Evolutionary conservation across 768 basidiomycete species (phyloP).

Genomic region (Suillus cothurnatus): DNA sequence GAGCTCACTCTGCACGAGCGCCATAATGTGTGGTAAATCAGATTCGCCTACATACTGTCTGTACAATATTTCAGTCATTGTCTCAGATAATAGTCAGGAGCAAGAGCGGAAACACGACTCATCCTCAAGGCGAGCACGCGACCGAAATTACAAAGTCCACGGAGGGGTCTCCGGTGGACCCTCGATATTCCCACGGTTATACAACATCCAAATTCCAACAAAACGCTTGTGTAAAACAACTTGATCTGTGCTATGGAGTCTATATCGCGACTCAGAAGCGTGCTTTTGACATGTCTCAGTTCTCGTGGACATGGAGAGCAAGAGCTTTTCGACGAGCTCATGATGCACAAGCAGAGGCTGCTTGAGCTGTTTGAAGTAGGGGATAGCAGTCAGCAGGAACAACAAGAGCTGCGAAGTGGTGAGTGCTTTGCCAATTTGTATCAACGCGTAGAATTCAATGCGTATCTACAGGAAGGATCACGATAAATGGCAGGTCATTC

Average conservation of each 20-base stretch:
- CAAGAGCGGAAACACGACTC: slow-evolving; percentile 8
- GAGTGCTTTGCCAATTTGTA: slow-evolving; percentile 35
- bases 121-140: slow-evolving; percentile 6
- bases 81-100: slow-evolving; percentile 10
- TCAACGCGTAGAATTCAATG: background rate
- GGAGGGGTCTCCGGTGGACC: slow-evolving; percentile 10
- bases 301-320: slow-evolving; percentile 60
- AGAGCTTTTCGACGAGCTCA: slow-evolving; percentile 74
- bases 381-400: slow-evolving; percentile 60
- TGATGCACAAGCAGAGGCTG: slow-evolving; percentile 65
- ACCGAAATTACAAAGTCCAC: slow-evolving; percentile 7
- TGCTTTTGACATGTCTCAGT: slow-evolving; percentile 50
- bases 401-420: slow-evolving; percentile 67
- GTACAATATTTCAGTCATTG: slow-evolving; percentile 52
- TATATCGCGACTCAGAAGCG: slow-evolving; percentile 55
- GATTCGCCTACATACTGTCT: slow-evolving; percentile 75
- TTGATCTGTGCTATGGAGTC: slow-evolving; percentile 51
- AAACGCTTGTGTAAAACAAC: background rate
- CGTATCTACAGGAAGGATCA: slow-evolving; percentile 56
- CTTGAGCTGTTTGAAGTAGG: slow-evolving; percentile 68
- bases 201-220: background rate
- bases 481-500: slow-evolving; percentile 63
- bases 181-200: slow-evolving; percentile 8
- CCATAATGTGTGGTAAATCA: slow-evolving; percentile 83
- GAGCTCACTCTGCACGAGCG: slow-evolving; percentile 87